A percentile compares a stretch with the other conserved stretches of the same genome.
These are phyloP conservation scores for Paramecium biaurelia DNA, from an alignment of 73 alveolate genomes.

Conservation along the genomic window DNA sequence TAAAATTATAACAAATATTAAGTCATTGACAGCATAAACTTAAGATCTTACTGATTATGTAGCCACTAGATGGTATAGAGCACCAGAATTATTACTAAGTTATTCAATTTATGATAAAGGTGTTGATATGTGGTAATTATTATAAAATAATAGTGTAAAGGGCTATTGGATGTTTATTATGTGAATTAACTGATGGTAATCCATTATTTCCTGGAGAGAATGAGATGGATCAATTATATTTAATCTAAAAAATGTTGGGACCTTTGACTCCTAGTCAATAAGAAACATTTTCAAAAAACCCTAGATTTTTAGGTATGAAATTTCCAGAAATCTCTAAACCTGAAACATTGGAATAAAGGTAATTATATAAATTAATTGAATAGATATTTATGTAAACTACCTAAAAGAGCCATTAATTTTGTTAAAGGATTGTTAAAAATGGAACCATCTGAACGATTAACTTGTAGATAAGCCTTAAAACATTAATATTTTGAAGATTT, in stretches of 20 bases:
- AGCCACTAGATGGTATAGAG: constrained; percentile 66
- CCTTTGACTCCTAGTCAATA: constrained; percentile 81
- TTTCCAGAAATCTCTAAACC: constrained; percentile 89
- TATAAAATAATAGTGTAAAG: neutral
- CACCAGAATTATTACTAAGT: constrained; percentile 42
- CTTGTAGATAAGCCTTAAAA: constrained; percentile 82
- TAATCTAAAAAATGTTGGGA: constrained; percentile 87
- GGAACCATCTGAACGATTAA: constrained; percentile 87
- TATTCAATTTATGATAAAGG: constrained; percentile 43
- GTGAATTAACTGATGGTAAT: constrained; percentile 92
- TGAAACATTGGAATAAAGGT: constrained; percentile 88
- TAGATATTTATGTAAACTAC: constrained; percentile 60
- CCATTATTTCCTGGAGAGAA: constrained; percentile 96
- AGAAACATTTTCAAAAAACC: constrained; percentile 86
- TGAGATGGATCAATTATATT: constrained; percentile 88
- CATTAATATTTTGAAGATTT: constrained; percentile 86
- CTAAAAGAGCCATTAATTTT: constrained; percentile 63
- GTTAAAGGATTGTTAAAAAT: constrained; percentile 83
- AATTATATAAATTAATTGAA: neutral
- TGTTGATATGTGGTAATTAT: constrained; percentile 37
- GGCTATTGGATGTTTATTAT: constrained; percentile 90
- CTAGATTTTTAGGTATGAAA: constrained; percentile 87
- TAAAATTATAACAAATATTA: neutral
- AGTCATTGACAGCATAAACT: constrained; percentile 24
- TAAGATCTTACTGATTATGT: constrained; percentile 65